A percentile compares a stretch with the other conserved stretches of the same genome.
phyloP scores from a whole-genome alignment of 345 rosid species.

The Cardamine occulta region DNA sequence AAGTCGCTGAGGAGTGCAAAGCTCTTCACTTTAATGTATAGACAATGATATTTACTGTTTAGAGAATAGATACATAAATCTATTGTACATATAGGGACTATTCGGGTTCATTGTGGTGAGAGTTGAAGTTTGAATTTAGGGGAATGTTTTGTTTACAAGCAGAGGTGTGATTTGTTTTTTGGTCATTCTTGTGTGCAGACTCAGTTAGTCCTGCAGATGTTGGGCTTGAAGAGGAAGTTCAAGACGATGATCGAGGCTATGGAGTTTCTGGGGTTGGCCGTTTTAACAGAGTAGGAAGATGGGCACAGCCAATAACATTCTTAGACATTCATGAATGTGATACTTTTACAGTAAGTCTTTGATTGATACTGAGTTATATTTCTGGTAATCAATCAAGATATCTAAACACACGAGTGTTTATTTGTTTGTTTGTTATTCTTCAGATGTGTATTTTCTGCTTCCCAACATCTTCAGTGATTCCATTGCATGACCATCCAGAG shows the following conservation, averaged over 20 bases:
- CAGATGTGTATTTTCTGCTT: constrained; percentile 98
- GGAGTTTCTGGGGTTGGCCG: constrained; percentile 63
- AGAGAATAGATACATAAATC: constrained; percentile 10
- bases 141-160: constrained; percentile 7
- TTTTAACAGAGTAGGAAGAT: constrained; percentile 62
- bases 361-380: neutral
- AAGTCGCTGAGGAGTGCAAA: neutral
- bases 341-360: constrained; percentile 65
- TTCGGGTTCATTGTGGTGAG: neutral
- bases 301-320: constrained; percentile 95
- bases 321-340: constrained; percentile 69
- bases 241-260: constrained; percentile 86
- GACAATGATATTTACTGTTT: neutral
- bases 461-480: constrained; percentile 93
- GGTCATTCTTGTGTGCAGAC: constrained; percentile 55
- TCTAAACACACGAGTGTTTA: neutral
- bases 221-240: constrained; percentile 70
- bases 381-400: constrained; percentile 15
- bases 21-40: neutral
- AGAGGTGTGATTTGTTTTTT: constrained; percentile 20
- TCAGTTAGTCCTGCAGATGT: constrained; percentile 74
- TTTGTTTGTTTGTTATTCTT: constrained; percentile 32
- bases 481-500: constrained; percentile 94
- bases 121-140: constrained; percentile 16
- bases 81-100: neutral